Evolutionary conservation across 352 stramenopile genomes (phyloP).

Genomic region (Phytophthora uliginosa): DNA sequence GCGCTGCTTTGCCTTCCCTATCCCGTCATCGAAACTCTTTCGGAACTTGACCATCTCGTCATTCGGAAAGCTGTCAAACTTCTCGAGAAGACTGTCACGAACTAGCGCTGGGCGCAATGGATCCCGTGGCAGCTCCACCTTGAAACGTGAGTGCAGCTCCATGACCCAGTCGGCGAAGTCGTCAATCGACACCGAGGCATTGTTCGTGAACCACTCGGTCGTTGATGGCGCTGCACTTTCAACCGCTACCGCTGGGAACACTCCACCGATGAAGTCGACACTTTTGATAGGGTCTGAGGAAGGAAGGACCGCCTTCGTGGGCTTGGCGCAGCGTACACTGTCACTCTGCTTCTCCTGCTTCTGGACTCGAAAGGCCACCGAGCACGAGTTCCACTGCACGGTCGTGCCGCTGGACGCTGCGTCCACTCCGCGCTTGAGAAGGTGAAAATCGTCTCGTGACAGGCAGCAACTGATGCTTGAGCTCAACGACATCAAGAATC

Average conservation of each 20-base stretch:
- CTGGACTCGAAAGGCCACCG: conserved; percentile 48
- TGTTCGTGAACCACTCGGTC: conserved; percentile 8
- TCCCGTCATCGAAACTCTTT: not conserved
- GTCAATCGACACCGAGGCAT: not conserved
- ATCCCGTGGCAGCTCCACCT: conserved; percentile 3
- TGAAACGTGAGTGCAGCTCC: conserved; percentile 6
- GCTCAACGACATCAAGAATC: conserved; percentile 45
- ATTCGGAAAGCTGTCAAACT: conserved; percentile 14
- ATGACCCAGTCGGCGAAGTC: conserved; percentile 27
- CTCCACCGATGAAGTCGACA: conserved; percentile 19
- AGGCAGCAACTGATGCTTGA: conserved; percentile 36
- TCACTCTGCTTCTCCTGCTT: conserved; percentile 58
- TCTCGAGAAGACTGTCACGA: conserved; percentile 15
- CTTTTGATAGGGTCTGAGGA: conserved; percentile 1
- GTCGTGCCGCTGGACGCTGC: conserved; percentile 4
- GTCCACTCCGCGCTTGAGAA: conserved; percentile 25
- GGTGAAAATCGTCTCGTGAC: conserved; percentile 21
- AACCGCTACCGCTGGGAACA: conserved; percentile 21
- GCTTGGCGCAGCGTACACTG: conserved; percentile 21
- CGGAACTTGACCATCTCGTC: conserved; percentile 8
- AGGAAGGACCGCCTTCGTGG: conserved; percentile 11
- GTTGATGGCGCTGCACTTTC: conserved; percentile 20
- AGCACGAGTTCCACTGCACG: conserved; percentile 27
- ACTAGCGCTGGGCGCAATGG: not conserved
- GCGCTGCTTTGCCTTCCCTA: not conserved